A percentile compares a stretch with the other conserved stretches of the same genome.
Conservation (phyloP, 1,284 basidiomycete genomes). For the Neotropicomus parvogracilis region DNA sequence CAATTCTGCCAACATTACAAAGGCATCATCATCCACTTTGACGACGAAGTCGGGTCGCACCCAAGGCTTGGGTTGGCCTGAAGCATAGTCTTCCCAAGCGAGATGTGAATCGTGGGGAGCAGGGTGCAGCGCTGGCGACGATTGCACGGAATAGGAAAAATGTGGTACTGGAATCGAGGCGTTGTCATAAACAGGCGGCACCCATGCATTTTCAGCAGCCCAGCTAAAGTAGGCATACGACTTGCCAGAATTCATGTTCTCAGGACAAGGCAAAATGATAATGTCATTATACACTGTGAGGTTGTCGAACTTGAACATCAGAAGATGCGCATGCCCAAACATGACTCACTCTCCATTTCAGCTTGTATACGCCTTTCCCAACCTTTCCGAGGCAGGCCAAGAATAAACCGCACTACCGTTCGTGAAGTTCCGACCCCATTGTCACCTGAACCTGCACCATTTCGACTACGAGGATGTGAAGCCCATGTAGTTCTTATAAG, state of each 20-base stretch:
- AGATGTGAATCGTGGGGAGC: slow-evolving; percentile 64
- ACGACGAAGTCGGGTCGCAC: slow-evolving; percentile 84
- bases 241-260: slow-evolving; percentile 94
- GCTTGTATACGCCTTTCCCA: slow-evolving; percentile 79
- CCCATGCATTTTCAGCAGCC: slow-evolving; percentile 89
- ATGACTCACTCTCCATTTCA: slow-evolving; percentile 87
- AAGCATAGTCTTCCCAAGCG: slow-evolving; percentile 50
- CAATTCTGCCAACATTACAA: slow-evolving; percentile 90
- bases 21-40: slow-evolving; percentile 93
- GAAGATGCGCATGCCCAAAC: not conserved
- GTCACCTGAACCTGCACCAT: slow-evolving; percentile 67
- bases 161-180: slow-evolving; percentile 40
- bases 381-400: slow-evolving; percentile 80
- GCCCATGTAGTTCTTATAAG: slow-evolving; percentile 90
- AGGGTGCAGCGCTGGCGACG: slow-evolving; percentile 49
- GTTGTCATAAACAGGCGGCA: slow-evolving; percentile 68
- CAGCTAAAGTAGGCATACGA: slow-evolving; percentile 82
- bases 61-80: slow-evolving; percentile 52
- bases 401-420: slow-evolving; percentile 86
- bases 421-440: slow-evolving; percentile 77
- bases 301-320: slow-evolving; percentile 5
- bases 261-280: slow-evolving; percentile 76
- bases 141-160: slow-evolving; percentile 61
- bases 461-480: slow-evolving; percentile 73
- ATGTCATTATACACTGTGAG: slow-evolving; percentile 82